Evolutionary conservation across 176 grass and related monocot genomes (phyloP).

Genomic region (Bonia amplexicaulis): DNA sequence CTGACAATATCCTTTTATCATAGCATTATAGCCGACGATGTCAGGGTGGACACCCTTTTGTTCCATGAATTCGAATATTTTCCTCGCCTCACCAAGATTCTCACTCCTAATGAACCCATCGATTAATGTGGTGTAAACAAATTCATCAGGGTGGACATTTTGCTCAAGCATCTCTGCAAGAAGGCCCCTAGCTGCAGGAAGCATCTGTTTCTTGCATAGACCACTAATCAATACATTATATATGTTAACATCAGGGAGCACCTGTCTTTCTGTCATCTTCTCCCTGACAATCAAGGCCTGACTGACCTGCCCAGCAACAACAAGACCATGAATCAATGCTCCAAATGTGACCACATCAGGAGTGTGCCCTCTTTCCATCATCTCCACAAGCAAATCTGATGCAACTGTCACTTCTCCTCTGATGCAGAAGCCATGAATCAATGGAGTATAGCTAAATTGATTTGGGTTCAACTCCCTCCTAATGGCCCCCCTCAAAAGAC

Average conservation of each 20-base stretch:
- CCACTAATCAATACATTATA: slow-evolving; percentile 78
- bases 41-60: slow-evolving; percentile 41
- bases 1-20: slow-evolving; percentile 89
- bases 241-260: slow-evolving; percentile 63
- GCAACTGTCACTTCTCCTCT: slow-evolving; percentile 40
- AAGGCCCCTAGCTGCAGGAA: slow-evolving; percentile 69
- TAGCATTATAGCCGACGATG: slow-evolving; percentile 64
- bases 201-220: slow-evolving; percentile 79
- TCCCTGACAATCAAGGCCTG: slow-evolving; percentile 54
- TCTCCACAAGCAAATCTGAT: slow-evolving; percentile 65
- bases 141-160: slow-evolving; percentile 75
- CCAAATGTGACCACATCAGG: slow-evolving; percentile 71
- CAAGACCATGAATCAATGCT: slow-evolving; percentile 70
- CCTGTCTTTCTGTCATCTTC: slow-evolving; percentile 64
- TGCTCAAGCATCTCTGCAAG: slow-evolving; percentile 71
- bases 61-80: slow-evolving; percentile 67
- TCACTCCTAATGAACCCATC: slow-evolving; percentile 82
- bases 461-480: slow-evolving; percentile 56
- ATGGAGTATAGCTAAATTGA: slow-evolving; percentile 57
- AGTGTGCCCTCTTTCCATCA: slow-evolving; percentile 48
- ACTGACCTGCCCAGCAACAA: slow-evolving; percentile 42
- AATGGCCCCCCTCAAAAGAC: slow-evolving; percentile 50
- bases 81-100: slow-evolving; percentile 57
- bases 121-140: slow-evolving; percentile 75
- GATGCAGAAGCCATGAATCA: slow-evolving; percentile 56